Base-by-base conservation (phyloP, 106 monocot species). In the Dendrobium nobile region DNA sequence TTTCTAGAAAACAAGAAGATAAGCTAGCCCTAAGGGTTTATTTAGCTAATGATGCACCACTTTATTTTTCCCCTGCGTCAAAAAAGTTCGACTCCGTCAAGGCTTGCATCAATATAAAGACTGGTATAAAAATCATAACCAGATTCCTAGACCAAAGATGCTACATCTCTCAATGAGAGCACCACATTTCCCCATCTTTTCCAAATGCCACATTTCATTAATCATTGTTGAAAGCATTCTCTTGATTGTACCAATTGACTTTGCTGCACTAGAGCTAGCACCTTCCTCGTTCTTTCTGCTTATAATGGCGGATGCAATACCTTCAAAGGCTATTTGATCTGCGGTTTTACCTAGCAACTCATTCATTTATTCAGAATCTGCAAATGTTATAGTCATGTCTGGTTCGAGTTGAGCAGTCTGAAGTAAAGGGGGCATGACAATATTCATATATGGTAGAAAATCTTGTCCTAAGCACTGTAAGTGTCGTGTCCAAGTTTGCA, bases 361-460 rank as follows among this genome's bases (percentile, higher is more conserved):
- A 59, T 98, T 92, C 75, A 92, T 90, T 16, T 89, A 94, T 68
- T 88, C 90, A 83, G 94, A 90, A 83, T 98, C 95, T 40, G 91
- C 91, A 67, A 92, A 92, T 18, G 92, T 95, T 54, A 98, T 95
- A 42, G 92, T 95, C 2, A 98, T 89, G 84, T 98, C 94, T 75
- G 98, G 98, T 82, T 98, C 95, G 41, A 98, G 92, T 82, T 98
- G 98, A 67, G 98, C 94, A 87, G 94, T 95, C 75, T 88, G 88
- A 72, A 98, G 92, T 56, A 98, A 84, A 18, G 94, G 98, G 9
- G 94, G 98, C 92, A 98, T 98, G 33, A 98, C 98, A 67, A 92
- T 91, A 79, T 82, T 98, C 98, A 98, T 95, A 84, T 98, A 98
- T 9, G 98, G 98, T 72, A 98, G 92, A 81, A 98, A 98, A 84